Evolutionary conservation across 2,329 filamentous ascomycete species (phyloP), one percentile per base, ranked within the genome.

Genomic region (Venturia carpophila): DNA sequence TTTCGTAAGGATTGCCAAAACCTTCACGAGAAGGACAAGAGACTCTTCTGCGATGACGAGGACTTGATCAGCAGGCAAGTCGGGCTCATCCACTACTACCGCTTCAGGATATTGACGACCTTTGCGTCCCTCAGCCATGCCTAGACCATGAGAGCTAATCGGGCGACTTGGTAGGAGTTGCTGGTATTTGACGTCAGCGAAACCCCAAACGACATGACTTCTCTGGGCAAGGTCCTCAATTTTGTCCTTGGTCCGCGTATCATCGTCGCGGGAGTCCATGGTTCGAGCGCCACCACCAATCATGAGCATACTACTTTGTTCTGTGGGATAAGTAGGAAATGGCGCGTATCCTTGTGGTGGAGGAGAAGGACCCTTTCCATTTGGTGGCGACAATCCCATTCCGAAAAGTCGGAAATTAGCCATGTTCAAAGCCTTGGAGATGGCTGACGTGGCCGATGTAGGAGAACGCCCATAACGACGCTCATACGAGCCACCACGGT

Each of bases 131-230:
- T 47, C 45, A 37, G 77, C 78, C 55, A 81, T 78, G 7, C 88
- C 87, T 4, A 91, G 81, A 6, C 85, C 86, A 69, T 89, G 86
- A 61, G 90, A 86, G 69, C 83, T 84, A 0, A 90, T 93, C 1
- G 93, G 94, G 1, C 91, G 87, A 56, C 94, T 79, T 3, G 94
- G 94, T 62, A 97, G 85, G n/a, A 99, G 83, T 75, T 99, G 94
- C 76, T 95, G 94, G 77, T 95, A 97, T 76, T 99, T 99, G 73
- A 99, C 93, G 77, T 99, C 93, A 6, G 94, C 94, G 76, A 99
- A 97, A 3, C 93, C 92, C 74, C 92, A 99, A 2, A 99, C 92
- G 58, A 97, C 94, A 74, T 99, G 92, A 73, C 92, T 97, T 47
- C 92, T 84, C 41, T 92, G 94, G 1, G 94, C 94, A 68, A 91